Percentiles rank a stretch among this genome's conserved stretches.
Evolutionary conservation across 345 rosid species (phyloP).

Genomic region (Brassica cretica): DNA sequence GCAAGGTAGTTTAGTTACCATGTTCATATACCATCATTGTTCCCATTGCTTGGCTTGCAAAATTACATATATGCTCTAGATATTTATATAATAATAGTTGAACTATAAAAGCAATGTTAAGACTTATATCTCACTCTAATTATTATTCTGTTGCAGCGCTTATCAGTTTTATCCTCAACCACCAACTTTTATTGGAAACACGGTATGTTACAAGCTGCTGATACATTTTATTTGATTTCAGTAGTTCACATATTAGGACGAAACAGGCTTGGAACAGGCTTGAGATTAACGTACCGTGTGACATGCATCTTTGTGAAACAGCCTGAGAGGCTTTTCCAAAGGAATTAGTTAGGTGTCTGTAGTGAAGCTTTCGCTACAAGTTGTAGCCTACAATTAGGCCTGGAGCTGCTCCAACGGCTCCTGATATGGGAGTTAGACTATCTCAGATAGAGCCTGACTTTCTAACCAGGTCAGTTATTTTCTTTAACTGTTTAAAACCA

Average conservation of each 20-base stretch:
- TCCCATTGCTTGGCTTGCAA: slow-evolving; percentile 63
- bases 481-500: not conserved
- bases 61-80: slow-evolving; percentile 57
- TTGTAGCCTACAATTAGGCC: slow-evolving; percentile 53
- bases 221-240: not conserved
- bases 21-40: not conserved
- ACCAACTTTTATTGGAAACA: slow-evolving; percentile 83
- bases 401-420: slow-evolving; percentile 60
- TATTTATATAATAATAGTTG: no score
- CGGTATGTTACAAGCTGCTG: slow-evolving; percentile 47
- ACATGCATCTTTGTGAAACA: slow-evolving; percentile 59
- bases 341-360: slow-evolving; percentile 63
- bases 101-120: not conserved
- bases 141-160: slow-evolving; percentile 48
- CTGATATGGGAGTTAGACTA: slow-evolving; percentile 58
- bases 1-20: slow-evolving; percentile 49
- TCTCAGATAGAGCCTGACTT: slow-evolving; percentile 57
- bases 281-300: slow-evolving; percentile 15
- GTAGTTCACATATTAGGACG: not conserved
- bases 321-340: slow-evolving; percentile 95
- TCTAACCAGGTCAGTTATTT: slow-evolving; percentile 59
- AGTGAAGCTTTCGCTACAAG: slow-evolving; percentile 88
- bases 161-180: slow-evolving; percentile 94
- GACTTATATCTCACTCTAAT: not conserved
- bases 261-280: not conserved